Conservation (phyloP, 345 rosid genomes). For the Corchorus olitorius region DNA sequence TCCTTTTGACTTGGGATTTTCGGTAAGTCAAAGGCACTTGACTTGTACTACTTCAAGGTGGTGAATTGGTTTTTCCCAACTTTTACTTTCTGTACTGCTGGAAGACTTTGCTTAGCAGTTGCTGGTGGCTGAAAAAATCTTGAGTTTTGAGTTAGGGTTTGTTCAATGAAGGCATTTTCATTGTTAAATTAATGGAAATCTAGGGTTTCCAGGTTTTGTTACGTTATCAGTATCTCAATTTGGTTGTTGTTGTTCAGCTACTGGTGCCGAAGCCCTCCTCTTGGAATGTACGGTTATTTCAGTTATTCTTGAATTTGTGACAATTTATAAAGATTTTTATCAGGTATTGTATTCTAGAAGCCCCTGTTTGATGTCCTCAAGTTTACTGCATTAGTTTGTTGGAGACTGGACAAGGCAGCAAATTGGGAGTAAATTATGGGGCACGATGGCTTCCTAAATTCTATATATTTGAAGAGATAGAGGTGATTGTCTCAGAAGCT, state of each 20-base stretch:
- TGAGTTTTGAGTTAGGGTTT: conserved; percentile 34
- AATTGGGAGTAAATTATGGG: conserved; percentile 27
- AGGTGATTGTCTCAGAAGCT: conserved; percentile 20
- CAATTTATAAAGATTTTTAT: conserved; percentile 12
- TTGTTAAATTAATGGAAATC: conserved; percentile 22
- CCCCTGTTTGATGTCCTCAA: background rate
- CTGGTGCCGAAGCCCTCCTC: conserved; percentile 8
- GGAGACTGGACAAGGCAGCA: conserved; percentile 1
- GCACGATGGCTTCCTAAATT: conserved; percentile 2
- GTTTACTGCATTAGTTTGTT: conserved; percentile 8
- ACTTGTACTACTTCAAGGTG: conserved; percentile 5
- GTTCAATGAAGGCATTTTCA: conserved; percentile 18
- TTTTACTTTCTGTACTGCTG: conserved; percentile 15
- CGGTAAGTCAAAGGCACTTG: conserved; percentile 22
- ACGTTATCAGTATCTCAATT: conserved; percentile 7
- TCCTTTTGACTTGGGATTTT: conserved; percentile 3
- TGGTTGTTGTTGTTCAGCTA: conserved; percentile 1
- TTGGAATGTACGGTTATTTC: conserved; percentile 26
- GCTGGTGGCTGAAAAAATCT: conserved; percentile 19
- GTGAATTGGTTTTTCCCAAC: conserved; percentile 20
- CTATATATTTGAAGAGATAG: conserved; percentile 16
- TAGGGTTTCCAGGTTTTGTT: conserved; percentile 39
- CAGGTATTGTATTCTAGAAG: background rate
- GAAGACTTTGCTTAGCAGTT: conserved; percentile 11
- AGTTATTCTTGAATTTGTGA: conserved; percentile 7